These are phyloP conservation scores for Anthostomella pinea DNA, from an alignment of 2,329 filamentous ascomycete genomes.

Conservation along the genomic window DNA sequence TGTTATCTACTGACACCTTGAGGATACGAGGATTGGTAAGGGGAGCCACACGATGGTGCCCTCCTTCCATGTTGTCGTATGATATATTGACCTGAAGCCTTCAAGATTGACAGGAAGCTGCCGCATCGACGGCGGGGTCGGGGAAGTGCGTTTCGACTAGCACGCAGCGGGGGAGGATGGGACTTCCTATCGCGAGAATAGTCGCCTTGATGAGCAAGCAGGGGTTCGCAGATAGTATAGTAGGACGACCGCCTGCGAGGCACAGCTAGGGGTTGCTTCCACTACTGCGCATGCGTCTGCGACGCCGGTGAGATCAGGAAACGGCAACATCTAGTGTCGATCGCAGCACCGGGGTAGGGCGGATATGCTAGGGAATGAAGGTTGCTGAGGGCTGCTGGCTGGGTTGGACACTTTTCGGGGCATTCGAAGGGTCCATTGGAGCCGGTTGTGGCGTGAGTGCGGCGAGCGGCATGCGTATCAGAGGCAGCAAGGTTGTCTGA, in stretches of 20 bases:
- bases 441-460: background rate
- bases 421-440: conserved; percentile 1
- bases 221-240: conserved; percentile 4
- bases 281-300: conserved; percentile 2
- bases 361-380: background rate
- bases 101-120: no score
- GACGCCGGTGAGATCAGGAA: conserved; percentile 10
- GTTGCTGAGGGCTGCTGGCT: background rate
- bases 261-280: conserved; percentile 8
- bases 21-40: no score
- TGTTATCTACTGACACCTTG: no score
- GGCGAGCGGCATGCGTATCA: background rate
- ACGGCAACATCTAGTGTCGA: conserved; percentile 9
- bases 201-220: no score
- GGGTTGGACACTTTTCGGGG: conserved; percentile 4
- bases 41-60: no score
- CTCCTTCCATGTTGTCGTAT: no score
- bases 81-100: no score
- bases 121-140: no score
- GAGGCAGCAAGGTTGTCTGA: background rate
- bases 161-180: no score
- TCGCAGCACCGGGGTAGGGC: conserved; percentile 5
- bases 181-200: no score
- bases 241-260: conserved; percentile 7
- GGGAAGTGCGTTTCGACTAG: no score